Base-by-base conservation (phyloP, 169 alveolate species). In the Ichthyophthirius multifiliis region DNA sequence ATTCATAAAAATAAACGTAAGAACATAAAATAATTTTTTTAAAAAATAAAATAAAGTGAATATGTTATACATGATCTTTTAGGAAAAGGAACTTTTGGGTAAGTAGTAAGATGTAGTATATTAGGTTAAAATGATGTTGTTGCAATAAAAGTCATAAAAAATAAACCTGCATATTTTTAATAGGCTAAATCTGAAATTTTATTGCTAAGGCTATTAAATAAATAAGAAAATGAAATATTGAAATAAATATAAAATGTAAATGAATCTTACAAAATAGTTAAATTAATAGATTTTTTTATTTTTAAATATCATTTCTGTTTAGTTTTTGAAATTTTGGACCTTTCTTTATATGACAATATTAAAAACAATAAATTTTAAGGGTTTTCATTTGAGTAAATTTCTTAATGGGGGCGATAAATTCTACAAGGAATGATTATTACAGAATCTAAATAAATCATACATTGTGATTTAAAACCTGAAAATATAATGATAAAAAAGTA, bases 21-120 rank as follows among this genome's bases (percentile, higher is more conserved):
- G n/a, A n/a, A n/a, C n/a, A n/a, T n/a, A n/a, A n/a, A n/a, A n/a
- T n/a, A n/a, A n/a, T n/a, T n/a, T n/a, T n/a, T n/a, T n/a, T n/a
- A n/a, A n/a, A n/a, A n/a, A n/a, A n/a, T n/a, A n/a, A n/a, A n/a
- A n/a, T n/a, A n/a, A n/a, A n/a, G n/a, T n/a, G n/a, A n/a, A n/a
- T n/a, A n/a, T n/a, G n/a, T n/a, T n/a, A n/a, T n/a, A n/a, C n/a
- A n/a, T 27, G 87, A 83, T 45, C 35, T 78, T 37, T 63, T 90
- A 32, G 97, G 97, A 9, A 90, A 91, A 74, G 97, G 97, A 0
- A 84, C 94, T 12, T 94, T 92, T 82, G 97, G 97, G 43, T 87
- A 88, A 31, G 96, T 94, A 3, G 46, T 90, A 15, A 91, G 90
- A n/a, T n/a, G n/a, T n/a, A 83, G 92, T 93, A 47, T 84, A 71